Base-by-base conservation (phyloP, 2,329 filamentous ascomycete species). In the Arthrobotrys entomopaga region DNA sequence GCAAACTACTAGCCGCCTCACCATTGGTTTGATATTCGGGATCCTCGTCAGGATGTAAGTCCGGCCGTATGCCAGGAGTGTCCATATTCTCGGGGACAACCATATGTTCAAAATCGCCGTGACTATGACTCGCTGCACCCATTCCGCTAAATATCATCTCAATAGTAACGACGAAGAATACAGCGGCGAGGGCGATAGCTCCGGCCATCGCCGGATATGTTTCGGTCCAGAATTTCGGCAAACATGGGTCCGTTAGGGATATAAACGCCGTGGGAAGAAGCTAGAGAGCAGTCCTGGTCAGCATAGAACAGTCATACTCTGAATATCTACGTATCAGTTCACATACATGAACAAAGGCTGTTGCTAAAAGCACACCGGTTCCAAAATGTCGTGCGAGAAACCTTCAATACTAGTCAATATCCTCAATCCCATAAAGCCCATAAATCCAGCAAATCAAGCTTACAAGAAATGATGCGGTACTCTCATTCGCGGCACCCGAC, bases 341-440 rank as follows among this genome's bases (percentile, higher is more conserved):
- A 34, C 67, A n/a, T 72, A 89, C 84, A 81, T 94, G 91, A 24
- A 94, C 91, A 79, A 95, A 95, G 65, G 91, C 91, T 0, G 91
- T 95, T 10, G 92, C 91, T 75, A 95, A 89, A n/a, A 95, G 84
- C 19, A 95, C 92, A 71, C 91, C 91, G 0, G 91, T 95, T 79
- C 91, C 90, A 77, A 92, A 90, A 82, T 92, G 70, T 13, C 70
- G 57, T 16, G 70, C 70, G 40, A 74, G 29, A 57, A 96, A 81
- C 96, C 70, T 74, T 63, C 15, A 64, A 53, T 16, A n/a, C 20
- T 22, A 58, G 43, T 70, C 29, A 66, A 40, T 43, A 48, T 46
- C 40, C 22, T 89, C 77, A 13, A 42, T 38, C 24, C 19, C 52
- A 7, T 16, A 42, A 42, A 29, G 16, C 5, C 22, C n/a, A n/a